Evolutionary conservation across 129 eudicot genomes (phyloP).

Genomic region (Artemisia argyi): DNA sequence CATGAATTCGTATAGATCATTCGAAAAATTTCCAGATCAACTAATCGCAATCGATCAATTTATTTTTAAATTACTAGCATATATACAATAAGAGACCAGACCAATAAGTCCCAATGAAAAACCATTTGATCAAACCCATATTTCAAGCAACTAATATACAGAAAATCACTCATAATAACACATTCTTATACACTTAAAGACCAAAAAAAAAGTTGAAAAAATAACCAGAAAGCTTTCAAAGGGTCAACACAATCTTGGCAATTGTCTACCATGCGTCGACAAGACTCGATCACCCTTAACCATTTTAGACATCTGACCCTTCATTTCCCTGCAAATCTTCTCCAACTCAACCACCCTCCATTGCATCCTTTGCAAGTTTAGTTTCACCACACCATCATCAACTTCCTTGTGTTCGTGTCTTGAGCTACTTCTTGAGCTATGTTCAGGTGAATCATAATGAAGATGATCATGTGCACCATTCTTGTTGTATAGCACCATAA

Average conservation of each 20-base stretch:
- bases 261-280: slow-evolving; percentile 29
- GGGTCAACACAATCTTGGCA: slow-evolving; percentile 68
- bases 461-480: slow-evolving; percentile 24
- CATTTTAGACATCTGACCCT: slow-evolving; percentile 79
- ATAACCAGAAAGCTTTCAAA: neutral
- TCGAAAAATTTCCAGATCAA: no score
- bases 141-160: slow-evolving; percentile 35
- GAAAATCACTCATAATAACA: slow-evolving; percentile 35
- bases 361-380: slow-evolving; percentile 74
- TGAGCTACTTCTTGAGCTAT: slow-evolving; percentile 30
- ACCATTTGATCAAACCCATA: slow-evolving; percentile 19
- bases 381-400: slow-evolving; percentile 54
- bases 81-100: neutral
- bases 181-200: slow-evolving; percentile 25
- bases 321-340: slow-evolving; percentile 82
- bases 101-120: neutral
- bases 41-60: no score
- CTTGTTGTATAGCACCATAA: slow-evolving; percentile 45
- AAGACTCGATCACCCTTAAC: slow-evolving; percentile 34
- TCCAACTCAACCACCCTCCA: slow-evolving; percentile 89
- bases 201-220: neutral
- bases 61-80: neutral
- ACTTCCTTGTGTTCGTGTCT: slow-evolving; percentile 18
- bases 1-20: neutral
- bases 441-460: slow-evolving; percentile 28